Percentiles rank a stretch among this genome's conserved stretches.
phyloP scores from a whole-genome alignment of 345 rosid genomes.

The Excoecaria agallocha region DNA sequence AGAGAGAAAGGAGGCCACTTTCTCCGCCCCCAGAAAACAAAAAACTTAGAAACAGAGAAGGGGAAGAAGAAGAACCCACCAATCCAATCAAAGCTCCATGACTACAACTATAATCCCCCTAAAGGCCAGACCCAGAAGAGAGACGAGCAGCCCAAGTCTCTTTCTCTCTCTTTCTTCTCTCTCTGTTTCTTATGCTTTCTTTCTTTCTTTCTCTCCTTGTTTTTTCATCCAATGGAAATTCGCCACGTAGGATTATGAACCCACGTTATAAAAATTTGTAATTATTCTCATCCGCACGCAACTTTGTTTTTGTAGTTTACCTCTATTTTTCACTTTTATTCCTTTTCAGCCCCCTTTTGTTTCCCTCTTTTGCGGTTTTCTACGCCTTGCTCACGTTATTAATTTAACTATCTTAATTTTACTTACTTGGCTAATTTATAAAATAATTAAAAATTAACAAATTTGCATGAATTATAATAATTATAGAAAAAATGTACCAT shows the following conservation, averaged over 20 bases:
- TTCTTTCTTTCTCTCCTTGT: slow-evolving; percentile 8
- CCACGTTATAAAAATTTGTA: slow-evolving; percentile 32
- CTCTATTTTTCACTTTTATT: background rate
- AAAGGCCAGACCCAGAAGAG: slow-evolving; percentile 1
- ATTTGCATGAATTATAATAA: too few relatives aligned
- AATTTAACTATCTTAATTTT: too few relatives aligned
- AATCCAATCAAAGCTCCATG: background rate
- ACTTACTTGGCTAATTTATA: too few relatives aligned
- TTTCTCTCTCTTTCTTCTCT: background rate
- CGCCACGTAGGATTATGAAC: slow-evolving; percentile 15
- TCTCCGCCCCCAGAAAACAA: background rate
- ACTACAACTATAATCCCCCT: background rate
- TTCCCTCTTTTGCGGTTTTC: background rate
- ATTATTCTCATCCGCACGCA: slow-evolving; percentile 53
- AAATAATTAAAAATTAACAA: too few relatives aligned
- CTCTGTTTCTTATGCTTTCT: background rate
- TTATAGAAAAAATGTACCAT: too few relatives aligned
- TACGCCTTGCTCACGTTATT: background rate
- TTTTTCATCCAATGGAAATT: background rate
- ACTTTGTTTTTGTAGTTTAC: slow-evolving; percentile 29
- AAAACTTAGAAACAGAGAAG: background rate
- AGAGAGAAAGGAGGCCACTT: background rate
- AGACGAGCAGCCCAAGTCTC: background rate
- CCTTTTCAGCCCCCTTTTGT: background rate
- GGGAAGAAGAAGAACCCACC: background rate